phyloP scores from a whole-genome alignment of 768 basidiomycete genomes.

The Paxillus ammoniavirescens region DNA sequence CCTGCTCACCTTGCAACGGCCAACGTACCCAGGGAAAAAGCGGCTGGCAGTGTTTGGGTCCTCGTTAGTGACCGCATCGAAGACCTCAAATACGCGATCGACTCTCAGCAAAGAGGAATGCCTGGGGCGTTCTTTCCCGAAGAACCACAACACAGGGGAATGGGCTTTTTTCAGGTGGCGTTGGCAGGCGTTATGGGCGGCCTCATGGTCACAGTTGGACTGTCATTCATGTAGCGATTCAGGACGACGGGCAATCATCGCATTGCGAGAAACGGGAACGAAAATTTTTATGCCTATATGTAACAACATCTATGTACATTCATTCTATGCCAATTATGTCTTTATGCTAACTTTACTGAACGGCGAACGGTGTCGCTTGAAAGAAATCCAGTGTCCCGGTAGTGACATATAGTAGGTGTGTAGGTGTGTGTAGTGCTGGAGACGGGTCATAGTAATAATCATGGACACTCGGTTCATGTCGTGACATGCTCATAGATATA shows the following conservation, averaged over 20 bases:
- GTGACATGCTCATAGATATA: background rate
- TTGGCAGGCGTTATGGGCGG: constrained; percentile 33
- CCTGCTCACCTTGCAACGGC: constrained; percentile 21
- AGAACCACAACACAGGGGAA: constrained; percentile 12
- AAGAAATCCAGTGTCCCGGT: background rate
- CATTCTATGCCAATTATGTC: constrained; percentile 17
- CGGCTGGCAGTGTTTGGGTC: constrained; percentile 28
- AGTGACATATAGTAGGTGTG: background rate
- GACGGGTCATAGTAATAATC: background rate
- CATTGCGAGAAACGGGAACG: background rate
- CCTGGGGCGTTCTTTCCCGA: constrained; percentile 29
- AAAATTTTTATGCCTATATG: constrained; percentile 10
- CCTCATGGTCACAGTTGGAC: constrained; percentile 28
- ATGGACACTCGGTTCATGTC: background rate
- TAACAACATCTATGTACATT: constrained; percentile 5
- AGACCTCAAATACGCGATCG: constrained; percentile 31
- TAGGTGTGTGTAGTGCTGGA: too few species aligned
- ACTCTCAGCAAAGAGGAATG: constrained; percentile 31
- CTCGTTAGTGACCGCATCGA: constrained; percentile 31
- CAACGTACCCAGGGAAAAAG: constrained; percentile 17
- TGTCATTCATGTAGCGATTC: constrained; percentile 34
- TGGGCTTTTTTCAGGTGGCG: constrained; percentile 31
- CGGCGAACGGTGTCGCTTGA: background rate
- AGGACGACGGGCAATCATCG: background rate
- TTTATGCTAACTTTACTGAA: constrained; percentile 1